phyloP scores from a whole-genome alignment of 345 rosid species.

The Physaria fendleri region DNA sequence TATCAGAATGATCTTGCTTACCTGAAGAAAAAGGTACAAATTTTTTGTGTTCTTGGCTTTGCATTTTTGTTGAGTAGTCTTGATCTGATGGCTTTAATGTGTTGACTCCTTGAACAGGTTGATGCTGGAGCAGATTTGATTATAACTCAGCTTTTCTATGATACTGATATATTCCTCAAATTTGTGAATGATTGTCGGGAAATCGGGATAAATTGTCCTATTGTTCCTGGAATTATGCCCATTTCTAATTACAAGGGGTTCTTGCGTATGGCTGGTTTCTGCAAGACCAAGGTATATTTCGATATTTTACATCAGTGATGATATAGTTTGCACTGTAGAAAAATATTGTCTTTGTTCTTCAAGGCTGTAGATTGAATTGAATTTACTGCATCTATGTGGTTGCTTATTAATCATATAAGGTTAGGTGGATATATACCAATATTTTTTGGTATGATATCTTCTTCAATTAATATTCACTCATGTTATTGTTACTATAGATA shows the following conservation, averaged over 20 bases:
- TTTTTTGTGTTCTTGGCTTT: neutral
- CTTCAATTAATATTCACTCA: neutral
- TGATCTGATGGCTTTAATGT: conserved; percentile 9
- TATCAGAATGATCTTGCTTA: conserved; percentile 83
- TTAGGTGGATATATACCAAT: neutral
- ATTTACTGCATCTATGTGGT: neutral
- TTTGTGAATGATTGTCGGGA: conserved; percentile 90
- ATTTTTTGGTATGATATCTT: neutral
- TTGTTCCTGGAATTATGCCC: conserved; percentile 98
- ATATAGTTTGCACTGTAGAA: too few species aligned
- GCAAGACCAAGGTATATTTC: conserved; percentile 73
- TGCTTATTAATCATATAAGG: neutral
- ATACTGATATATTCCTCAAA: conserved; percentile 84
- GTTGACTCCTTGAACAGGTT: conserved; percentile 39
- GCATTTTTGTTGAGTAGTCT: neutral
- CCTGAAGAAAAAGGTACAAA: conserved; percentile 69
- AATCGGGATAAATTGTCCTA: conserved; percentile 79
- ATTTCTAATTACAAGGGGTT: conserved; percentile 92
- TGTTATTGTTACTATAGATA: conserved; percentile 39
- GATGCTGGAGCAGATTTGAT: conserved; percentile 98
- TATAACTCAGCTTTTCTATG: conserved; percentile 80
- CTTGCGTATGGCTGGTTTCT: conserved; percentile 90
- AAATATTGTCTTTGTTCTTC: neutral
- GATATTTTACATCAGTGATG: neutral
- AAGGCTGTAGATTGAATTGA: neutral